These are phyloP conservation scores for Meripilus lineatus DNA, from an alignment of 1,284 basidiomycete genomes.

Conservation along the genomic window DNA sequence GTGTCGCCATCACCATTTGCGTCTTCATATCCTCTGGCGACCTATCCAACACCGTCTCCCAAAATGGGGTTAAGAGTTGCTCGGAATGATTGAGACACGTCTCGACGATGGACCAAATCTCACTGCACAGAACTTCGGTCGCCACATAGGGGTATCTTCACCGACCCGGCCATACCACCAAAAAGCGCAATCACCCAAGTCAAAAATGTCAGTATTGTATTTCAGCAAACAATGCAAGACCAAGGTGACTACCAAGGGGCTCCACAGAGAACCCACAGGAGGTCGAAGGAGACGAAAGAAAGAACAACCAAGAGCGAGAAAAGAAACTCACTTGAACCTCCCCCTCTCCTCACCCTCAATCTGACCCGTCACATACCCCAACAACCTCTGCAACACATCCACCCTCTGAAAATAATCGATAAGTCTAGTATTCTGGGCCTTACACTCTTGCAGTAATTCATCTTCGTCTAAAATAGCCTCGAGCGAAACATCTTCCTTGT, in stretches of 20 bases:
- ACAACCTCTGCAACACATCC: constrained; percentile 74
- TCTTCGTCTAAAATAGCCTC: constrained; percentile 94
- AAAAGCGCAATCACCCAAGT: no score
- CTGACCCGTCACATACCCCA: constrained; percentile 83
- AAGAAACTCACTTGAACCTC: constrained; percentile 63
- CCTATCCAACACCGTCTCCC: constrained; percentile 86
- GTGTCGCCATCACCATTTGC: constrained; percentile 71
- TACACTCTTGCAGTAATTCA: constrained; percentile 93
- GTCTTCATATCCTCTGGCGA: constrained; percentile 76
- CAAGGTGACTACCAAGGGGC: no score
- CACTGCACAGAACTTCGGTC: constrained; percentile 94
- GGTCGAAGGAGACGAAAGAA: constrained; percentile 6
- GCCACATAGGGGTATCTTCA: constrained; percentile 95
- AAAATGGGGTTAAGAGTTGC: constrained; percentile 79
- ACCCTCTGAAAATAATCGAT: constrained; percentile 81
- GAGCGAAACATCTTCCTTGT: constrained; percentile 79
- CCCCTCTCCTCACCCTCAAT: constrained; percentile 76
- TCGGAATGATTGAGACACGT: constrained; percentile 75
- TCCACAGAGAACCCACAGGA: no score
- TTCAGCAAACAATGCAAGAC: constrained; percentile 5
- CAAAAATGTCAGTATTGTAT: constrained; percentile 1
- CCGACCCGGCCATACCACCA: no score
- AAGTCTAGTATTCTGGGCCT: constrained; percentile 86
- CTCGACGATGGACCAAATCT: constrained; percentile 93
- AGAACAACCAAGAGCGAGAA: constrained; percentile 5